These are phyloP conservation scores for Fragaria iinumae DNA, from an alignment of 306 rosid genomes.

Conservation along the genomic window DNA sequence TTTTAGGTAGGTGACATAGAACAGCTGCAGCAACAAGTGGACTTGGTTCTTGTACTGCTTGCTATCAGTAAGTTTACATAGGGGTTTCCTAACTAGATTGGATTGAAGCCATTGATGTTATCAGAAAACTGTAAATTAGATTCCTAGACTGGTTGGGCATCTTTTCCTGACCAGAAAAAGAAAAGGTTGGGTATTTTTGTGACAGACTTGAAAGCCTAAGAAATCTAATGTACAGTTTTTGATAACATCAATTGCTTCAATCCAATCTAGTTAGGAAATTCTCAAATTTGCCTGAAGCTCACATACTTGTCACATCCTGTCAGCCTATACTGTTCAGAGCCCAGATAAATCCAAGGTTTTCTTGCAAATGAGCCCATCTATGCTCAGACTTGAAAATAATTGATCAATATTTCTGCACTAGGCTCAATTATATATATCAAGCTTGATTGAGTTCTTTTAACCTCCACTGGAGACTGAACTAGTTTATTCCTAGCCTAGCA, in stretches of 20 bases:
- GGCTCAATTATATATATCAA: not conserved
- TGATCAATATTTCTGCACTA: not conserved
- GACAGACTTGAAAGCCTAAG: not conserved
- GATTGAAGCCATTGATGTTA: not conserved
- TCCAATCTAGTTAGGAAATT: not conserved
- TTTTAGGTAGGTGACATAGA: not conserved
- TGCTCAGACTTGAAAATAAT: too few relatives aligned
- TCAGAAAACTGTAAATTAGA: not conserved
- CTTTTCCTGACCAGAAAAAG: not conserved
- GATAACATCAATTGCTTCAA: too few relatives aligned
- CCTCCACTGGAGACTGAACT: not conserved
- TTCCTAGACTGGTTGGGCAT: not conserved
- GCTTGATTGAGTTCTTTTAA: not conserved
- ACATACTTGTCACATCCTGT: not conserved
- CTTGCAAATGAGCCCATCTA: not conserved
- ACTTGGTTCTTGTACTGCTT: not conserved
- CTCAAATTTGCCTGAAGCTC: not conserved
- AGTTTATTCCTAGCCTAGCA: not conserved
- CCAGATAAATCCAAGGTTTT: not conserved
- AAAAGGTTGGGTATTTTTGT: not conserved
- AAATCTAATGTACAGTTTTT: too few relatives aligned
- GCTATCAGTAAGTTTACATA: not conserved
- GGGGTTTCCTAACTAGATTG: not conserved
- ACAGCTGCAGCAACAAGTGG: conserved; percentile 6
- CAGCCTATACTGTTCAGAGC: not conserved